Percentiles rank a stretch among this genome's conserved stretches.
Evolutionary conservation across 352 stramenopile species (phyloP).

Genomic region (Globisporangium megalacanthum): DNA sequence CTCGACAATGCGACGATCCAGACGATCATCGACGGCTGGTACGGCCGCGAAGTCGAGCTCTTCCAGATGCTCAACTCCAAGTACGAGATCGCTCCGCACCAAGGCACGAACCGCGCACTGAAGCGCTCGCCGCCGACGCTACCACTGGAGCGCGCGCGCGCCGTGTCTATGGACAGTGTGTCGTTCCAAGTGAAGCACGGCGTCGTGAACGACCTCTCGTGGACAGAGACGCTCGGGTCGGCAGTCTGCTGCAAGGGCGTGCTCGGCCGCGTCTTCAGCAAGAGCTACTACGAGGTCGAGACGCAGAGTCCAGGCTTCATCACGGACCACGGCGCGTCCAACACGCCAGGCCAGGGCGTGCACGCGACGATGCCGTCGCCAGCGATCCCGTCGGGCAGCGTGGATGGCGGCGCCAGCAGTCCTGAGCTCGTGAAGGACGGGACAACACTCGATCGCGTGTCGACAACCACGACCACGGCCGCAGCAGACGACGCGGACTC

Average conservation of each 20-base stretch:
- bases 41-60: conserved; percentile 76
- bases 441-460: conserved; percentile 21
- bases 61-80: conserved; percentile 86
- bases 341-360: conserved; percentile 62
- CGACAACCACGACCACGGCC: conserved; percentile 24
- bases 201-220: conserved; percentile 44
- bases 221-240: conserved; percentile 48
- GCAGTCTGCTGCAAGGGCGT: conserved; percentile 69
- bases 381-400: conserved; percentile 25
- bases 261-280: conserved; percentile 43
- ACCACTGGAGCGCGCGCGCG: conserved; percentile 44
- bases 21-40: conserved; percentile 85
- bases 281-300: conserved; percentile 81
- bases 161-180: conserved; percentile 58
- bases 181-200: conserved; percentile 51
- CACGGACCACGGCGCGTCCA: conserved; percentile 36
- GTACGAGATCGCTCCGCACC: conserved; percentile 77
- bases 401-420: conserved; percentile 30
- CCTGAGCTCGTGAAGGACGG: conserved; percentile 20
- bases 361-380: conserved; percentile 47
- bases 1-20: conserved; percentile 81
- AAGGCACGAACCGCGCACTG: conserved; percentile 50
- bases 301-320: conserved; percentile 69
- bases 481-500: conserved; percentile 21
- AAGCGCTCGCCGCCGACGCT: conserved; percentile 38